These are phyloP conservation scores for Sordaria brevicollis DNA, from an alignment of 495 filamentous ascomycete species.

Conservation along the genomic window DNA sequence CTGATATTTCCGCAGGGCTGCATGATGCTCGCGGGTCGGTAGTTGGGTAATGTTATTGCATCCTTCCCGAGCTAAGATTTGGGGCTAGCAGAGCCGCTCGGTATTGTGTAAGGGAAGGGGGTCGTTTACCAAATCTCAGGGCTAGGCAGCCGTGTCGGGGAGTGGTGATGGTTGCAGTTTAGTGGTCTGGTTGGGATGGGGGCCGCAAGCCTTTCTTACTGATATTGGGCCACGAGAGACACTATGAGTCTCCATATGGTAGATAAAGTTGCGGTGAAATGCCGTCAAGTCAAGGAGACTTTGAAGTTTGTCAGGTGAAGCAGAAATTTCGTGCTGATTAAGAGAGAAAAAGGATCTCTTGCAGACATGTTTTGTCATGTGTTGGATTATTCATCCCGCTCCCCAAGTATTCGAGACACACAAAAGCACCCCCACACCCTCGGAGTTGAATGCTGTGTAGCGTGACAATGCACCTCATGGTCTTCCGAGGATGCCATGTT, in stretches of 20 bases:
- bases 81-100: background rate
- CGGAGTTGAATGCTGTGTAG: background rate
- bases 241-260: background rate
- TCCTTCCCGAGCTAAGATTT: background rate
- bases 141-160: background rate
- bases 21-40: background rate
- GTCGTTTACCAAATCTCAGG: background rate
- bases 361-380: background rate
- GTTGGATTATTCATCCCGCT: background rate
- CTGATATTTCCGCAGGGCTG: background rate
- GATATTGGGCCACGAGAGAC: background rate
- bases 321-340: background rate
- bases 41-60: background rate
- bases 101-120: background rate
- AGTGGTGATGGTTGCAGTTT: background rate
- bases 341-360: background rate
- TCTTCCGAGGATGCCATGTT: background rate
- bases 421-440: background rate
- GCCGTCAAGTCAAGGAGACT: background rate
- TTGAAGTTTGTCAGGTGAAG: background rate
- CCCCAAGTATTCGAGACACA: background rate
- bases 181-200: background rate
- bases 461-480: background rate
- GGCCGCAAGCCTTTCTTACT: background rate
- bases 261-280: background rate